These are phyloP conservation scores for Physcomitrium patens DNA, from an alignment of 225 moss, liverwort and hornwort species.

Conservation along the genomic window DNA sequence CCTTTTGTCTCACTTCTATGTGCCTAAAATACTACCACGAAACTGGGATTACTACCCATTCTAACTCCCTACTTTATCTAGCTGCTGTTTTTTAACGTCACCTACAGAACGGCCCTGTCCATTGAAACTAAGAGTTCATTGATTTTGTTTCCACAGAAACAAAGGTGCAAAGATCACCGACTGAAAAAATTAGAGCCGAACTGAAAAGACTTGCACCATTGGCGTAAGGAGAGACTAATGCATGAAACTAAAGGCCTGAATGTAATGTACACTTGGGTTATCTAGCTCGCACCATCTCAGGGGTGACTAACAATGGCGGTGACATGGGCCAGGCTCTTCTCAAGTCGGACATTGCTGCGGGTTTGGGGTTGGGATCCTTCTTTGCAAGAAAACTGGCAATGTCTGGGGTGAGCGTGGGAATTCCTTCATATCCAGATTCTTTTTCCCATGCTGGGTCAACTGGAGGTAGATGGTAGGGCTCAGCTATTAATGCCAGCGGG, in stretches of 20 bases:
- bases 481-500: slow-evolving; percentile 57
- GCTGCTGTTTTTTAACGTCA: neutral
- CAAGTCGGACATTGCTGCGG: slow-evolving; percentile 28
- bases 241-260: neutral
- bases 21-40: neutral
- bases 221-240: neutral
- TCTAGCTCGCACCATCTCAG: slow-evolving; percentile 51
- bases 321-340: slow-evolving; percentile 33
- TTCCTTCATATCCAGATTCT: slow-evolving; percentile 34
- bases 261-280: slow-evolving; percentile 16
- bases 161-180: slow-evolving; percentile 6
- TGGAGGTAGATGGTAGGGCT: slow-evolving; percentile 45
- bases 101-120: neutral
- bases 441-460: slow-evolving; percentile 57
- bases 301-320: slow-evolving; percentile 10
- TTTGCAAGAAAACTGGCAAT: slow-evolving; percentile 42
- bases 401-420: neutral
- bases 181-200: slow-evolving; percentile 30
- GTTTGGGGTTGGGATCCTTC: slow-evolving; percentile 36
- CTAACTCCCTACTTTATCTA: neutral
- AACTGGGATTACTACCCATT: neutral
- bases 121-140: slow-evolving; percentile 8
- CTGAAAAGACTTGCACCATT: slow-evolving; percentile 22
- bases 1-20: neutral
- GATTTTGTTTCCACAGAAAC: neutral